Evolutionary conservation across 768 basidiomycete genomes (phyloP).

Genomic region (Pisolithus orientalis): DNA sequence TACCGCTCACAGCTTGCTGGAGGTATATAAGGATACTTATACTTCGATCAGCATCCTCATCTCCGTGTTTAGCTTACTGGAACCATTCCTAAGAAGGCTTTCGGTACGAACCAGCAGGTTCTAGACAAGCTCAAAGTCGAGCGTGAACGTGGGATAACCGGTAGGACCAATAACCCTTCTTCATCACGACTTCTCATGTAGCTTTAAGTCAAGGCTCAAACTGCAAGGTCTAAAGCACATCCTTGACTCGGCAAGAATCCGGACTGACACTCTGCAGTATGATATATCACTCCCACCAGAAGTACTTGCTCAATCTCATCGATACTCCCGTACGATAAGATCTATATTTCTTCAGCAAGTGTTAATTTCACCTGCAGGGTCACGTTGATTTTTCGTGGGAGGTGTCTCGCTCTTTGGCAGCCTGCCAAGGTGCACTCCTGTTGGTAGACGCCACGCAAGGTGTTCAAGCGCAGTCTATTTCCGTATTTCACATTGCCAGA

Average conservation of each 20-base stretch:
- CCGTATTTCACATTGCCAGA: constrained; percentile 84
- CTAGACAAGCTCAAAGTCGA: constrained; percentile 96
- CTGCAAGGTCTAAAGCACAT: constrained; percentile 57
- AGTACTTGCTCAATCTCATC: constrained; percentile 85
- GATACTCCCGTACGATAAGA: constrained; percentile 74
- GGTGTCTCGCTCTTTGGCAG: constrained; percentile 85
- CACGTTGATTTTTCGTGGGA: constrained; percentile 99
- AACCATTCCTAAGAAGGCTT: constrained; percentile 65
- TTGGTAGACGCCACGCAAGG: constrained; percentile 97
- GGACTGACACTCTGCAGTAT: constrained; percentile 46
- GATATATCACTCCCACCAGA: constrained; percentile 55
- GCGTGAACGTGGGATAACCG: constrained; percentile 93
- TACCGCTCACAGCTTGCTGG: constrained; percentile 50
- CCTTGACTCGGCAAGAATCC: background rate
- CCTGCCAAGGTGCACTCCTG: constrained; percentile 84
- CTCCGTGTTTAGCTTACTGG: constrained; percentile 63
- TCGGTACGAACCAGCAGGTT: constrained; percentile 75
- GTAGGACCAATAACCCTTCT: constrained; percentile 31
- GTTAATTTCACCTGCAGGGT: constrained; percentile 42
- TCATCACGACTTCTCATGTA: background rate
- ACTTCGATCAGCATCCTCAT: background rate
- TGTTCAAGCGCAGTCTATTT: constrained; percentile 95
- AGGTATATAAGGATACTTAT: constrained; percentile 38
- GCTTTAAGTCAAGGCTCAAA: constrained; percentile 84
- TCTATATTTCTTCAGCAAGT: too few relatives aligned